Evolutionary conservation across 1,284 basidiomycete species (phyloP), one percentile per base, ranked within the genome.

Genomic region (Malassezia obtusa): DNA sequence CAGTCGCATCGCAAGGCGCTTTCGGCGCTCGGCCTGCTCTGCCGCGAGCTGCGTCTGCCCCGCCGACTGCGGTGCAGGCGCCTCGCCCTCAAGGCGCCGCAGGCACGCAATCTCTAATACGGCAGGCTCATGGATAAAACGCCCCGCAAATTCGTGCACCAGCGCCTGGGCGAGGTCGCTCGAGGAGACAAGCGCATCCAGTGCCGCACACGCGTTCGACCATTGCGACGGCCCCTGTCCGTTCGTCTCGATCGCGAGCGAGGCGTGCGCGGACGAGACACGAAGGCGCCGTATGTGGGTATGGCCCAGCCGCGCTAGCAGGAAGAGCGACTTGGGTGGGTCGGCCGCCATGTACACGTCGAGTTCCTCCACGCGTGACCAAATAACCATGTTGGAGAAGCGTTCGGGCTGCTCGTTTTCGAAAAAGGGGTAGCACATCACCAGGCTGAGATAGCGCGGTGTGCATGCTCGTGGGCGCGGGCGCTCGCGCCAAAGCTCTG

Each of bases 361-460:
- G 6, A 71, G 61, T 47, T 71, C 64, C 41, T 71, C 59, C 2
- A 66, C 64, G 8, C 64, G 49, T n/a, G 61, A 59, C 61, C 65
- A 68, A 38, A 68, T 57, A 24, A 59, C 46, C 64, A 71, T 65
- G 21, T 54, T 50, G 11, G 63, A 49, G 50, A 71, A 71, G 4
- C 65, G 55, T 4, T 60, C 60, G 11, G 61, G 62, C 28, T 62
- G 63, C 36, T 71, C 66, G 49, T 71, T 65, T 47, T 68, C 68
- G 39, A 59, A 67, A 45, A 71, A 41, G 2, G 68, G 68, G 15
- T 68, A 53, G 37, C 61, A 60, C 49, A 71, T 57, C 51, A 71
- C 62, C 36, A 71, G 47, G 56, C 62, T 65, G 12, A 71, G 50
- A 17, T 53, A 58, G 2, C 57, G 63, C 8, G 67, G 67, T 24